Evolutionary conservation across 169 alveolate species (phyloP), one percentile per base, ranked within the genome.

Genomic region (Plasmodium yoelii): DNA sequence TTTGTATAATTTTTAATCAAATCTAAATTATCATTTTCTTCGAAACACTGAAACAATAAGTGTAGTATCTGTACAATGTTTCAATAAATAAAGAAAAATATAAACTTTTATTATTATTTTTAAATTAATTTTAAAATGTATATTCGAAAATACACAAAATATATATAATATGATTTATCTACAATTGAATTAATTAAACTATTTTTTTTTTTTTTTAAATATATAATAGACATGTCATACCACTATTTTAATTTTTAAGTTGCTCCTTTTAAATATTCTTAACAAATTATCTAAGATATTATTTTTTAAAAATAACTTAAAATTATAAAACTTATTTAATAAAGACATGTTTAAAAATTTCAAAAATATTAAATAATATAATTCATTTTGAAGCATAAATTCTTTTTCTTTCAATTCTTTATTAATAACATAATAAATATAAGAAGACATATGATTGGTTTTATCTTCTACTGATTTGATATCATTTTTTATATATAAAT

Each of bases 281-380:
- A 74, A 28, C 39, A 74, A 61, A 19, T 74, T 46, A 39, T 18
- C 34, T 18, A 74, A 61, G 26, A 18, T 61, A 49, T 60, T 44
- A n/a, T 68, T 53, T 60, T 47, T 39, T 13, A 67, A 15, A 22
- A 82, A 82, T 56, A 34, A 55, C 53, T 67, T 67, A 34, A 82
- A 82, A 47, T 67, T 64, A 67, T 53, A 67, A 18, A 82, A 67
- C 22, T 82, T 82, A 60, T 67, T 67, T 34, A 67, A 34, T 28
- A 67, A 39, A 19, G 82, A 65, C 47, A 82, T 55, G 68, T 65
- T 82, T 82, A 82, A 67, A 18, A 82, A 65, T 28, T 70, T 19
- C 24, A 82, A 28, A 65, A 82, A 82, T 57, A 15, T 46, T 44
- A 82, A 55, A 46, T 47, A 82, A 60, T 51, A 82, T 26, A 82